Evolutionary conservation across 352 stramenopile genomes (phyloP), one percentile per base, ranked within the genome.

Genomic region (Globisporangium camurandrum): DNA sequence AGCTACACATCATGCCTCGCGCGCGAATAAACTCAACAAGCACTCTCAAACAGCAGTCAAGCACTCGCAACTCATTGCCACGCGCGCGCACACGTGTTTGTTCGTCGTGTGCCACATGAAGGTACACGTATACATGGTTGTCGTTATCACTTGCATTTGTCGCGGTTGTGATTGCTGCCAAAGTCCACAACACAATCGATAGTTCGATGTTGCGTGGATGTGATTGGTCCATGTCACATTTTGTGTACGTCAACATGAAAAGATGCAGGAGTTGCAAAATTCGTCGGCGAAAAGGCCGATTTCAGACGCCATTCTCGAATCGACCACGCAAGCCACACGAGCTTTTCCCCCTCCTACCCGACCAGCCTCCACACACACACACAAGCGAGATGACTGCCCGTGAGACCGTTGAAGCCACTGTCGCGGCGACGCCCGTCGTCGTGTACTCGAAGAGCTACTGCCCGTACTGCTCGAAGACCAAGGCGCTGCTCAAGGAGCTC

Each of bases 381-480:
- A 79, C 61, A 19, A 85, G 86, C n/a, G n/a, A n/a, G 76, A 47
- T 66, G 33, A 86, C 61, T 59, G 64, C 61, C 46, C 77, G 79
- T 49, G 69, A 88, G 57, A 74, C 73, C 59, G 69, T 93, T 27
- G 65, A 88, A 67, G 56, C 65, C 26, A 72, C 77, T 58, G 69
- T 90, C 47, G 60, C 70, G n/a, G 40, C 56, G 17, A 62, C 69
- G 52, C 58, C 56, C 26, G 71, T 93, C 30, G 66, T 84, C 30
- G 69, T 93, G 47, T 98, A 97, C 70, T 96, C 86, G 54, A 98
- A 98, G 76, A 83, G 74, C 27, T 97, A 92, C 71, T 99, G 95
- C 62, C 88, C 89, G 28, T 98, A 97, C 74, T 98, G 95, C 71
- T 71, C 65, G 45, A 72, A 74, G 46, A 84, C 75, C 53, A 89